Evolutionary conservation across 2,329 filamentous ascomycete genomes (phyloP), one percentile per base, ranked within the genome.

Genomic region (Aspergillus japonicus): DNA sequence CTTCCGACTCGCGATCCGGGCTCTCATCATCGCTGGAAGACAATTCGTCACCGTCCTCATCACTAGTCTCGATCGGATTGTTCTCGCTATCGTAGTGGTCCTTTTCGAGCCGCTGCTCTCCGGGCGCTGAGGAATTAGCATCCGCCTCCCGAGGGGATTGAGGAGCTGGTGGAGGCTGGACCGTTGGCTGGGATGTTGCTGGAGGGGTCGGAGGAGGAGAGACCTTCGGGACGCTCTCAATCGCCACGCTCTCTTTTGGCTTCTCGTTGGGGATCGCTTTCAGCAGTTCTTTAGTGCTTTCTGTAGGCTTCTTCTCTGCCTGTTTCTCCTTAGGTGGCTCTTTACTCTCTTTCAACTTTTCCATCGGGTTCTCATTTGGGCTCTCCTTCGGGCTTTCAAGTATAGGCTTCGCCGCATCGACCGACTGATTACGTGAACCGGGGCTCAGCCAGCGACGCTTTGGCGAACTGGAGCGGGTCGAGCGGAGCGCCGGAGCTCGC

Each of bases 11-110:
- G 73, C 70, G 61, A 64, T 64, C 78, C 54, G 74, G 73, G 33
- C 69, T 69, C 55, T 85, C 82, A 62, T 92, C 89, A 50, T 91
- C 90, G 48, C 88, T 89, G 1, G 88, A 90, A 62, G 78, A 80
- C 3, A 68, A 71, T 50, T 75, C 71, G 19, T 76, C 69, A 16
- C 71, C 70, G 21, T 78, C 78, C 39, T 91, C 89, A 12, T 91
- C 89, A 68, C 87, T 91, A 56, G 84, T 88, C 65, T 88, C 86
- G 42, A 89, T 86, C 2, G 80, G 79, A 50, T 74, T 72, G 54
- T 89, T 82, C 60, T 89, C 87, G 48, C 87, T 88, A 64, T 89
- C 87, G 23, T 87, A 87, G 48, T 89, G 86, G 68, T 89, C 87
- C 71, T 91, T 91, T 52, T 87, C 81, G 62, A 93, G 75, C 53